Base-by-base conservation (phyloP, 371 early-diverging fungal genomes). In the Circinella minor region DNA sequence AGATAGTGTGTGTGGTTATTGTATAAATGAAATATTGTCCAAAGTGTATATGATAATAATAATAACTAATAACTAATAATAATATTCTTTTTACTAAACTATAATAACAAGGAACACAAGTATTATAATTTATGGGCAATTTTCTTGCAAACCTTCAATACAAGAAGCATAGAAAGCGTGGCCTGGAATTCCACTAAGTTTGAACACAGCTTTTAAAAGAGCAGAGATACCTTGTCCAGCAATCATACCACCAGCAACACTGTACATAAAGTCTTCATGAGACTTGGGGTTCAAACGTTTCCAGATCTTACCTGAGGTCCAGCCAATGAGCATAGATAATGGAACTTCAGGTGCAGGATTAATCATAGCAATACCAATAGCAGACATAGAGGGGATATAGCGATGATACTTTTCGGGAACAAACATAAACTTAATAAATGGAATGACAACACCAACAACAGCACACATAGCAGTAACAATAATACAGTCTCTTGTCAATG, bases 211-310 rank as follows among this genome's bases (percentile, higher is more conserved):
- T 65, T 86, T 79, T 69, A 91, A 67, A 54, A 91, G 77, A 61
- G 91, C 92, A 55, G 86, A 85, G 61, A 92, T 86, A 74, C 93
- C 93, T 71, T 89, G 90, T 67, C 93, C 93, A 69, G 91, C 90
- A 75, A 92, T 88, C 69, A 91, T 72, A 66, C 93, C 93, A 71
- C 84, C 86, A 60, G 92, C 90, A 59, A 86, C 76, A n/a, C 88
- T 80, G 76, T 84, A 88, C 84, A 85, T 80, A 55, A 75, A 81
- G 62, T 85, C 74, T 36, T 87, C 89, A 54, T 82, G 78, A 18
- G 74, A 67, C 17, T 36, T 60, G 51, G 81, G 75, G 49, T 63
- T 67, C 55, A 81, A 27, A 0, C 75, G 73, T 67, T 78, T 70
- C 93, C 93, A 93, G 70, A 88, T 73, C 67, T 76, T 72, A 39